Conservation (phyloP, 305 asterid species). For the Fraxinus xanthoxyloides region DNA sequence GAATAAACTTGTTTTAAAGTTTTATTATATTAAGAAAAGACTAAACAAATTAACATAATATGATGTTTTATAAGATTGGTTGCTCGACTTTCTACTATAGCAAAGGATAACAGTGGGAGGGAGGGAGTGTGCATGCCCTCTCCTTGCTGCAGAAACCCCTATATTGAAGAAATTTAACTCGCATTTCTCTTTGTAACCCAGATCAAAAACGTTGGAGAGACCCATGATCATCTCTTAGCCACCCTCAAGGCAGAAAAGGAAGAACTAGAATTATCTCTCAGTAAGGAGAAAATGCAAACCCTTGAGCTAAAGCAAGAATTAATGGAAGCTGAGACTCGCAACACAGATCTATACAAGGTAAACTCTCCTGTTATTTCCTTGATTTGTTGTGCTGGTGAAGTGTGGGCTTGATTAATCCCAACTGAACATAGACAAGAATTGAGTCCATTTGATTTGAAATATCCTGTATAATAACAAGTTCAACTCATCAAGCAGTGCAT, state of each 20-base stretch:
- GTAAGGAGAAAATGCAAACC: constrained; percentile 66
- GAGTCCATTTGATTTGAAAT: not conserved
- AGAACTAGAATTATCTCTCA: constrained; percentile 67
- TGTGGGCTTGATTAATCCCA: constrained; percentile 7
- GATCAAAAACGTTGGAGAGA: constrained; percentile 62
- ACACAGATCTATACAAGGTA: constrained; percentile 83
- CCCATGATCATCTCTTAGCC: constrained; percentile 50
- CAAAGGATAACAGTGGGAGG: not conserved
- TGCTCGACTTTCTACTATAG: not conserved
- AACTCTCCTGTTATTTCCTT: constrained; percentile 23
- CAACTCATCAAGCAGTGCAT: not conserved
- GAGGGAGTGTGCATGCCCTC: not conserved
- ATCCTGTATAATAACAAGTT: not conserved
- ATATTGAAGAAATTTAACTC: constrained; percentile 12
- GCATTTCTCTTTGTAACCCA: constrained; percentile 32
- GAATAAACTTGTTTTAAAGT: not conserved
- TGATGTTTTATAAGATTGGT: not conserved
- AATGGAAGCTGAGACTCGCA: constrained; percentile 68
- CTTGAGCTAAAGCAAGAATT: constrained; percentile 69
- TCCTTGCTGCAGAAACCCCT: constrained; percentile 13
- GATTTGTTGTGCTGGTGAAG: constrained; percentile 11
- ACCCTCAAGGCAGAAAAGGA: constrained; percentile 71
- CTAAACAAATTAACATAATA: not conserved
- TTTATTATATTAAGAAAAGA: not conserved
- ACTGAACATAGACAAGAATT: not conserved